A percentile compares a stretch with the other conserved stretches of the same genome.
Conservation (phyloP, 2,329 filamentous ascomycete species). For the Cladosporium oxysporum region DNA sequence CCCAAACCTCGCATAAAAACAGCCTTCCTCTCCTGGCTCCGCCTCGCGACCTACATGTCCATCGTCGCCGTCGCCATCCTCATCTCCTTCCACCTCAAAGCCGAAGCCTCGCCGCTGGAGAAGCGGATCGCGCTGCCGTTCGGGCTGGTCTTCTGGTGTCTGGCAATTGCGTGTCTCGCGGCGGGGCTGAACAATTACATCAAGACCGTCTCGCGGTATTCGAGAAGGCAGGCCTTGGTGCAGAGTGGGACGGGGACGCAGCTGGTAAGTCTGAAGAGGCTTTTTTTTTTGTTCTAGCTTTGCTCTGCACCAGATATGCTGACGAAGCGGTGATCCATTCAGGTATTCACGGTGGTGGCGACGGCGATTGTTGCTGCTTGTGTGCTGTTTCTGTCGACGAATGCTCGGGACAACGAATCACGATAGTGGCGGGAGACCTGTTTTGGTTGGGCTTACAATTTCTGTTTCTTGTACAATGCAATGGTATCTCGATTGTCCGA, state of each 20-base stretch:
- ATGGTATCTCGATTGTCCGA: background rate
- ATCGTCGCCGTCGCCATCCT: conserved; percentile 88
- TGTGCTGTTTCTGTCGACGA: conserved; percentile 58
- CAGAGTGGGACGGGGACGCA: conserved; percentile 95
- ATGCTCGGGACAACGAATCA: conserved; percentile 26
- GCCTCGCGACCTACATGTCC: conserved; percentile 86
- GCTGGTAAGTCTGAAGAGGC: conserved; percentile 52
- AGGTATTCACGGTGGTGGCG: conserved; percentile 66
- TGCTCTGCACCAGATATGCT: background rate
- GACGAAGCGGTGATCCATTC: background rate
- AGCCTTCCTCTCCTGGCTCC: conserved; percentile 85
- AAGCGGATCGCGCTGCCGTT: conserved; percentile 77
- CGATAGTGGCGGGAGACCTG: background rate
- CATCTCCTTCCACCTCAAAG: conserved; percentile 87
- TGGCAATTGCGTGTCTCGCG: conserved; percentile 74
- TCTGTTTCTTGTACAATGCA: background rate
- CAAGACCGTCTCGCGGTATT: conserved; percentile 78
- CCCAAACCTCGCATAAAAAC: background rate
- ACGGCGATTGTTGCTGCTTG: conserved; percentile 66
- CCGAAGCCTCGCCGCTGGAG: conserved; percentile 69
- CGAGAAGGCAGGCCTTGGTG: conserved; percentile 75
- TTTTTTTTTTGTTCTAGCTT: too few species aligned
- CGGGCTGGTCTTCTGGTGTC: conserved; percentile 82
- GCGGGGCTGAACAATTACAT: conserved; percentile 87
- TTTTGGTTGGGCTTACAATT: background rate